Percentiles rank a stretch among this genome's conserved stretches.
Evolutionary conservation across 352 stramenopile genomes (phyloP).

Genomic region (Peronospora belbahrii): DNA sequence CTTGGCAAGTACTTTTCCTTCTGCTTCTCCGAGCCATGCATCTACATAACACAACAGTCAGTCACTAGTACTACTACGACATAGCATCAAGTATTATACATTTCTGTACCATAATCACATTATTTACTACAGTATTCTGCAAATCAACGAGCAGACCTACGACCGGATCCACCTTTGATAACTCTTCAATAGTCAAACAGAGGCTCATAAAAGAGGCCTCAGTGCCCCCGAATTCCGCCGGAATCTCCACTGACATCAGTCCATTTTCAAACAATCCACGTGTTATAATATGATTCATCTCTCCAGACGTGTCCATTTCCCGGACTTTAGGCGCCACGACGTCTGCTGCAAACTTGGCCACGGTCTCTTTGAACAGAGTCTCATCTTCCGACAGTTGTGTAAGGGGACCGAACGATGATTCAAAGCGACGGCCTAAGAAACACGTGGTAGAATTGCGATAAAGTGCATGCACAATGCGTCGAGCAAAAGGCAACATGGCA

Average conservation of each 20-base stretch:
- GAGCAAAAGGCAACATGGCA: not conserved
- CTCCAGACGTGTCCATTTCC: slow-evolving; percentile 88
- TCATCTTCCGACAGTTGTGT: slow-evolving; percentile 61
- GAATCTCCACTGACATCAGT: slow-evolving; percentile 95
- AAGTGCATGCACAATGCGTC: not conserved
- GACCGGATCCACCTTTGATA: slow-evolving; percentile 92
- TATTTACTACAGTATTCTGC: slow-evolving; percentile 93
- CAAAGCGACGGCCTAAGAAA: slow-evolving; percentile 4
- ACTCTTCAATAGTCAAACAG: slow-evolving; percentile 94
- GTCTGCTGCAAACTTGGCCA: slow-evolving; percentile 81
- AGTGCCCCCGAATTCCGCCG: slow-evolving; percentile 86
- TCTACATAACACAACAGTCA: slow-evolving; percentile 20
- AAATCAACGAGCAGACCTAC: slow-evolving; percentile 93
- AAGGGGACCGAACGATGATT: slow-evolving; percentile 32
- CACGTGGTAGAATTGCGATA: not conserved
- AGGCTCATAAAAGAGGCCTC: slow-evolving; percentile 93
- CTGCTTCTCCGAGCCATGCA: slow-evolving; percentile 66
- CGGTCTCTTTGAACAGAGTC: slow-evolving; percentile 63
- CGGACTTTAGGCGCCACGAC: slow-evolving; percentile 83
- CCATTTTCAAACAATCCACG: slow-evolving; percentile 89
- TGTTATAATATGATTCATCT: slow-evolving; percentile 89
- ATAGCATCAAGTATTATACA: no score
- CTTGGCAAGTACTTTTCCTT: slow-evolving; percentile 84
- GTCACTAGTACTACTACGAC: not conserved
- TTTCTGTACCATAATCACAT: slow-evolving; percentile 85